Base-by-base conservation (phyloP, 495 filamentous ascomycete genomes). In the Xylaria palmicola region DNA sequence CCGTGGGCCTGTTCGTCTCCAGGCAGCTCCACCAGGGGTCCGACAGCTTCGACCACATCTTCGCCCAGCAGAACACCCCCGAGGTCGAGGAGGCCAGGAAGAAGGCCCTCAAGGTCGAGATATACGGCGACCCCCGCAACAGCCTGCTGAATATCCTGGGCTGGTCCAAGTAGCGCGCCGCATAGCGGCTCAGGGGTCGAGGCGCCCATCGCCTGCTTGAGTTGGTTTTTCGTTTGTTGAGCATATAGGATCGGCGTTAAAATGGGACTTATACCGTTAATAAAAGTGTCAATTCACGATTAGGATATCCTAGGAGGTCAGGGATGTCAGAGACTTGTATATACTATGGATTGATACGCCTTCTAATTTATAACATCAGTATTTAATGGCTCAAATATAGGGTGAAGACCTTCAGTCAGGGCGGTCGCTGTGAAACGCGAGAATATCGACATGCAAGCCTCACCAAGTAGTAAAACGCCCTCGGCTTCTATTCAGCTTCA, bases 11-110 rank as follows among this genome's bases (percentile, higher is more conserved):
- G 1, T 77, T 70, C 58, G 62, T 77, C 20, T 60, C 59, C 6
- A 62, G 63, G 4, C 75, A 77, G 37, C 66, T 77, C 2, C 51
- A 36, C 50, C 56, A 62, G 20, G 67, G 76, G 32, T 65, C 75
- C 32, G 62, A 65, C 13, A 63, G 65, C 29, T 70, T 77, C 67
- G 74, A 77, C 64, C 62, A 65, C 34, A 74, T 75, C 63, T 77
- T 76, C 51, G 57, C 75, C 0, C 71, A 77, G 58, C 71, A 77
- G 54, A 76, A 77, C 62, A 74, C 75, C 0, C 69, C 75, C 29
- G 62, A 69, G 17, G 74, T 75, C 29, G 65, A 73, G 45, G 63
- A 63, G 32, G 62, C 71, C 6, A 52, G 75, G 48, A 74, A 67
- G 34, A 59, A 49, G 30, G 62, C 34, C 20, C 60, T 72, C 8